Percentiles rank a stretch among this genome's conserved stretches.
phyloP scores from a whole-genome alignment of 2,329 filamentous ascomycete genomes.

The Ophiostoma piceae region DNA sequence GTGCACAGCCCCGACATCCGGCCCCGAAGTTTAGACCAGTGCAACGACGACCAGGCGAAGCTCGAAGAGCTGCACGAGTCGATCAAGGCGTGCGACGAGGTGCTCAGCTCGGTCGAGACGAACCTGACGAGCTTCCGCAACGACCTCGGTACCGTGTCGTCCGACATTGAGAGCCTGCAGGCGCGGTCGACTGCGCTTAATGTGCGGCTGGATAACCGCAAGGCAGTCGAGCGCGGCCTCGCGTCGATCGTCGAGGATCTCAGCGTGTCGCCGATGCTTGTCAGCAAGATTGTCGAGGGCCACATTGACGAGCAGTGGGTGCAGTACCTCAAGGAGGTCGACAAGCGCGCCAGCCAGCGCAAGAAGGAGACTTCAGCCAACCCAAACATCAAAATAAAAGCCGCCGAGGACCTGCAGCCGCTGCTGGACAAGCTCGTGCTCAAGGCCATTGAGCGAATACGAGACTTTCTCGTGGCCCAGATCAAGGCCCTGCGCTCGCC shows the following conservation, averaged over 20 bases:
- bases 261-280: conserved; percentile 75
- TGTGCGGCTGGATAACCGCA: conserved; percentile 79
- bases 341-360: conserved; percentile 57
- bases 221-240: conserved; percentile 79
- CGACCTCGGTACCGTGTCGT: conserved; percentile 84
- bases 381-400: conserved; percentile 66
- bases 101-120: conserved; percentile 84
- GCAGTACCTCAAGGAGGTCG: conserved; percentile 74
- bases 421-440: conserved; percentile 77
- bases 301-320: conserved; percentile 87
- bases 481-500: conserved; percentile 91
- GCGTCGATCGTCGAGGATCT: conserved; percentile 88
- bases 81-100: conserved; percentile 85
- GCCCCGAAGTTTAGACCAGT: not conserved
- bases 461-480: conserved; percentile 89
- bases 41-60: conserved; percentile 67
- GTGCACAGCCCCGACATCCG: conserved; percentile 33
- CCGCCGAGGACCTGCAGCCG: conserved; percentile 76
- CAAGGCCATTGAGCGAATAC: conserved; percentile 88
- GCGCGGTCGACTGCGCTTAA: conserved; percentile 78
- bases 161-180: conserved; percentile 92
- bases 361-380: conserved; percentile 36
- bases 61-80: conserved; percentile 88
- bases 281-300: conserved; percentile 81
- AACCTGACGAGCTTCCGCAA: conserved; percentile 91